A percentile compares a stretch with the other conserved stretches of the same genome.
These are phyloP conservation scores for Handroanthus guayacan DNA, from an alignment of 257 asterid genomes.

Conservation along the genomic window DNA sequence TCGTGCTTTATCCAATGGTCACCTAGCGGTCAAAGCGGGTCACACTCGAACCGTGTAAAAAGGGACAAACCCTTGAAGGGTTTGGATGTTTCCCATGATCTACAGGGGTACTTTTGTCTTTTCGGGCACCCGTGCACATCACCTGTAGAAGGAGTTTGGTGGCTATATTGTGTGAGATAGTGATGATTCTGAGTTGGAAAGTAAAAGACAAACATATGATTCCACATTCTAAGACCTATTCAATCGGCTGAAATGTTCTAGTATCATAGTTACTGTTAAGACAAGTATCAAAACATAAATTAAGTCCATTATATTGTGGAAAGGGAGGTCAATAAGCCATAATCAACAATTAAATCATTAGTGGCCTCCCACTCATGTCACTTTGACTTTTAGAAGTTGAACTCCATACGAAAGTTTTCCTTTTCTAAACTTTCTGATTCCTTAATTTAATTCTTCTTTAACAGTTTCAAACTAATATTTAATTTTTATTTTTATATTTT, in stretches of 20 bases:
- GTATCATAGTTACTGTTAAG: background rate
- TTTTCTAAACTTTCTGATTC: background rate
- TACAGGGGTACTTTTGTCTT: too few species aligned
- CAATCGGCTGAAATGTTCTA: slow-evolving; percentile 8
- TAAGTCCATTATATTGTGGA: slow-evolving; percentile 1
- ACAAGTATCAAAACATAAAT: slow-evolving; percentile 18
- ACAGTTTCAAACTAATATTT: slow-evolving; percentile 9
- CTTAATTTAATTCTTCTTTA: slow-evolving; percentile 21
- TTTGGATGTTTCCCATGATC: too few species aligned
- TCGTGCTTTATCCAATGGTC: too few species aligned
- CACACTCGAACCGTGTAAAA: too few species aligned
- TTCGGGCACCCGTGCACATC: too few species aligned
- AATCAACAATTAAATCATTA: slow-evolving; percentile 37
- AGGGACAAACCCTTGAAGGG: too few species aligned
- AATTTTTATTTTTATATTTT: slow-evolving; percentile 6
- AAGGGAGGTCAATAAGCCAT: slow-evolving; percentile 21
- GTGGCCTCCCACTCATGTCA: slow-evolving; percentile 64
- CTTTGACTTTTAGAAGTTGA: slow-evolving; percentile 45
- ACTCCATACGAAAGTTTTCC: background rate
- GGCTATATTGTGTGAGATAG: background rate
- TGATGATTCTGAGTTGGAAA: slow-evolving; percentile 12
- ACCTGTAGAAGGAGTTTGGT: background rate
- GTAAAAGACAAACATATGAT: background rate
- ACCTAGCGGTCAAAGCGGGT: too few species aligned
- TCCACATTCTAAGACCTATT: slow-evolving; percentile 2